phyloP scores from a whole-genome alignment of 1,284 basidiomycete genomes.

The Naganishia liquefaciens region DNA sequence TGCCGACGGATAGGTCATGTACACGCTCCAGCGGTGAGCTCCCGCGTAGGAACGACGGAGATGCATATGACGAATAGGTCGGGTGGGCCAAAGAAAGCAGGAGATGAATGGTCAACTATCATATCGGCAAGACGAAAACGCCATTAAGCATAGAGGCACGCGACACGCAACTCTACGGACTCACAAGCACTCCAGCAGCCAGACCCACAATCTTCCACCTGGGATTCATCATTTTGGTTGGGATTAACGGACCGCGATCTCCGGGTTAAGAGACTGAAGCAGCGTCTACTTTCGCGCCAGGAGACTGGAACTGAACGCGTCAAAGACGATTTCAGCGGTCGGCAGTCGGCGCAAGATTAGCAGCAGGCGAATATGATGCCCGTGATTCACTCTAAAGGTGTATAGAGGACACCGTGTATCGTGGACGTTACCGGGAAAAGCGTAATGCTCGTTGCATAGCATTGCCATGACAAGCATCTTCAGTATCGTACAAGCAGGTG shows the following conservation, averaged over 20 bases:
- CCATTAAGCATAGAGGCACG: neutral
- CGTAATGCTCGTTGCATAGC: too few species aligned
- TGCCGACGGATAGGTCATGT: constrained; percentile 26
- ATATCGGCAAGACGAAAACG: neutral
- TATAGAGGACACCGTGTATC: too few species aligned
- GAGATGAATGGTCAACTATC: constrained; percentile 46
- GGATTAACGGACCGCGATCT: neutral
- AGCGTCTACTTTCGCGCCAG: too few species aligned
- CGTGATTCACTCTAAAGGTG: too few species aligned
- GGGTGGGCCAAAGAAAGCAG: constrained; percentile 47
- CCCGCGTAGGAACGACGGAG: constrained; percentile 37
- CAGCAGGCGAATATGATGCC: too few species aligned
- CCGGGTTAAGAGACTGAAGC: too few species aligned
- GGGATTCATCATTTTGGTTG: constrained; percentile 45
- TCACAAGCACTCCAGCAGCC: constrained; percentile 44
- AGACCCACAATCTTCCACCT: constrained; percentile 49
- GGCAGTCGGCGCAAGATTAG: too few species aligned
- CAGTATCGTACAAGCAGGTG: neutral
- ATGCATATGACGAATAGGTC: constrained; percentile 48
- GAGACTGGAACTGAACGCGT: too few species aligned
- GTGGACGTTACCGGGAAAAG: too few species aligned
- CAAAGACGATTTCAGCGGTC: too few species aligned
- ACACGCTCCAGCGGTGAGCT: constrained; percentile 8
- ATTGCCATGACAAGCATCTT: too few species aligned
- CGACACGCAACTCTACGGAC: neutral